Evolutionary conservation across 2,329 filamentous ascomycete species (phyloP), one percentile per base, ranked within the genome.

Genomic region (Mariannaea elegans): DNA sequence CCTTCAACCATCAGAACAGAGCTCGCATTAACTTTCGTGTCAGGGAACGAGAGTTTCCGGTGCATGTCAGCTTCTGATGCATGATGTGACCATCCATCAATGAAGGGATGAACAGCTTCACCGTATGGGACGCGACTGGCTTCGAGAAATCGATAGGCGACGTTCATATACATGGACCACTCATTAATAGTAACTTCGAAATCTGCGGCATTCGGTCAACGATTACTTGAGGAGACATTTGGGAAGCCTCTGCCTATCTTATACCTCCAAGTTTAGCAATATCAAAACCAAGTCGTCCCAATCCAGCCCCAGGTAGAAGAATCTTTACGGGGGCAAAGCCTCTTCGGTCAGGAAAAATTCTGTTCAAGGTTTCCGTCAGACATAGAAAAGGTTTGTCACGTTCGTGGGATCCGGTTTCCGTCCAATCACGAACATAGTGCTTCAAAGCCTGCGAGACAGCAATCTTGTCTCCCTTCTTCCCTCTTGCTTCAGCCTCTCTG

Each of bases 361-460:
- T 54, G 7, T 74, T 53, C 0, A 82, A 55, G 0, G 75, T 76
- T 6, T 66, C 52, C 3, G 77, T 52, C 1, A 83, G 70, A 52
- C 76, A 80, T 0, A 72, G 67, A 47, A 82, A 82, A 0, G 77
- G 75, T 0, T 76, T 74, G 0, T 78, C 67, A 2, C 84, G 75
- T 61, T 87, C 84, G 34, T 76, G 70, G 0, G 64, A 58, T 1
- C 84, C 84, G 13, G 81, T 77, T 0, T 71, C 72, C 0, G 84
- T 79, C 84, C 84, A 87, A 65, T 87, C 85, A 5, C 84, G 77
- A 3, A 87, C 82, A 57, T 81, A 82, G 63, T 87, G 84, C 67
- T 87, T 87, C 51, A 87, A 66, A 0, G 82, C 78, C 64, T 87
- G 85, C 0, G 78, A 77, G 0, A 85, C 78, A 31, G 81, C 81